Percentiles rank a stretch among this genome's conserved stretches.
phyloP scores from a whole-genome alignment of 176 grass and related monocot species.

The Carex scoparia region DNA sequence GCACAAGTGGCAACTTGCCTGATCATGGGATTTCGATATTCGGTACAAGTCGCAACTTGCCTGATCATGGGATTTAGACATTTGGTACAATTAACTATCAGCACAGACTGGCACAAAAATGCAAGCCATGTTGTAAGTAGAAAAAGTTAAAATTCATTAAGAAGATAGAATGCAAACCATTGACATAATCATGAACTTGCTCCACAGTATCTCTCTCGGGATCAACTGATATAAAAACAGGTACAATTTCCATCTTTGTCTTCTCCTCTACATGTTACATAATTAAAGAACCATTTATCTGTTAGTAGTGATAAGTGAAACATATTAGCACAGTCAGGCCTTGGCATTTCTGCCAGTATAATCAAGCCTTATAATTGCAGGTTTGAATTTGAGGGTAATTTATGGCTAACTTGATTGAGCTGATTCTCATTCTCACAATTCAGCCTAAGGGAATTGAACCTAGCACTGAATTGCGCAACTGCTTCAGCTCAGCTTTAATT shows the following conservation, averaged over 20 bases:
- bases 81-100: background rate
- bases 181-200: slow-evolving; percentile 75
- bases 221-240: slow-evolving; percentile 90
- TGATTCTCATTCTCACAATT: background rate
- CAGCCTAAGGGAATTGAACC: background rate
- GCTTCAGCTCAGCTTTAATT: background rate
- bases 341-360: background rate
- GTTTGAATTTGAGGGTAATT: background rate
- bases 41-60: background rate
- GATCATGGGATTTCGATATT: background rate
- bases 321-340: background rate
- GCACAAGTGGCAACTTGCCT: background rate
- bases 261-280: slow-evolving; percentile 52
- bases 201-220: slow-evolving; percentile 94
- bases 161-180: slow-evolving; percentile 41
- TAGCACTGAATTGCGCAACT: background rate
- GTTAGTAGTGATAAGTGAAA: background rate
- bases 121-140: background rate
- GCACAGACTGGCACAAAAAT: background rate
- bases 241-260: slow-evolving; percentile 67
- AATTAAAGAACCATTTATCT: background rate
- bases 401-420: background rate
- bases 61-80: background rate
- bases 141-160: background rate
- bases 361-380: background rate